phyloP scores from a whole-genome alignment of 1,284 basidiomycete species.

The Porphyrellus sp. region DNA sequence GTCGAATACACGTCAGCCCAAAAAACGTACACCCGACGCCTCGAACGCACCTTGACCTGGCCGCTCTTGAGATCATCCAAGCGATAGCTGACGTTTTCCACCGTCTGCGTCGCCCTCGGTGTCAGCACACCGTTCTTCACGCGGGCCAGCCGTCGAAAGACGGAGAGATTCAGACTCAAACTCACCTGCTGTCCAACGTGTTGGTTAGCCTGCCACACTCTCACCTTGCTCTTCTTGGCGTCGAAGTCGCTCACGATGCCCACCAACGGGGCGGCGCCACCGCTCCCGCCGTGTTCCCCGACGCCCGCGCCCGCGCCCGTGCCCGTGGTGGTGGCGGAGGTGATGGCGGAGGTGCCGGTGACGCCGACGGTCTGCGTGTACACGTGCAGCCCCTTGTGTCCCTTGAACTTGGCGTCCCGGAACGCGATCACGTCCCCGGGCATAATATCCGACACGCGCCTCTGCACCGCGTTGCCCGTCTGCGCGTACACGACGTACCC shows the following conservation, averaged over 20 bases:
- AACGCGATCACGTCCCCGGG: constrained; percentile 82
- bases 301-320: too few relatives aligned
- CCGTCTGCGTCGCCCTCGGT: constrained; percentile 45
- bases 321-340: too few relatives aligned
- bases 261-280: constrained; percentile 46
- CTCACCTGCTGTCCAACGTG: constrained; percentile 72
- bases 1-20: not conserved
- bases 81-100: constrained; percentile 80
- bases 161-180: constrained; percentile 20
- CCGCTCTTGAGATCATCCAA: constrained; percentile 89
- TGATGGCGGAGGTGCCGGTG: too few relatives aligned
- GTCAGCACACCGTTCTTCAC: constrained; percentile 29
- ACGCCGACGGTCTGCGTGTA: constrained; percentile 58
- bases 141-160: constrained; percentile 33
- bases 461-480: constrained; percentile 62
- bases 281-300: too few relatives aligned
- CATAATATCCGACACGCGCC: constrained; percentile 74
- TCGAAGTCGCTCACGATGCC: constrained; percentile 84
- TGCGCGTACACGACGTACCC: constrained; percentile 78
- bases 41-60: constrained; percentile 57
- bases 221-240: constrained; percentile 80
- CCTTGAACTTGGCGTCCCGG: constrained; percentile 79
- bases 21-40: too few relatives aligned
- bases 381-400: constrained; percentile 76
- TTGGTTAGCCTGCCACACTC: constrained; percentile 77